These are phyloP conservation scores for Phytopythium vexans DNA, from an alignment of 352 stramenopile genomes.

Conservation along the genomic window DNA sequence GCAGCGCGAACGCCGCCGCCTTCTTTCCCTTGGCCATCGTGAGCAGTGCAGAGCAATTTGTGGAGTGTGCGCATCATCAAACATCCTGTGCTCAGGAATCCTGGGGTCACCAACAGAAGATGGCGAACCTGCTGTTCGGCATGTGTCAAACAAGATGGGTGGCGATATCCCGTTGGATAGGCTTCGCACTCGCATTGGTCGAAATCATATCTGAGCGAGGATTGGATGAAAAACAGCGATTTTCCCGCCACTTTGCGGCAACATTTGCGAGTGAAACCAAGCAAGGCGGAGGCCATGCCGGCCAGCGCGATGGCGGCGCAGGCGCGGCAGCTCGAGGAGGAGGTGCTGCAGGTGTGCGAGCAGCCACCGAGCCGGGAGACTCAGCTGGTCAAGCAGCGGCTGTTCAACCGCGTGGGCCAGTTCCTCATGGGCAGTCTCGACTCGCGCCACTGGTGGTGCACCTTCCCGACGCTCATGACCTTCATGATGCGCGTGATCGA, in stretches of 20 bases:
- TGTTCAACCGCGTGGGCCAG: constrained; percentile 75
- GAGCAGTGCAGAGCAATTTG: background rate
- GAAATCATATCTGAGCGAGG: too few species aligned
- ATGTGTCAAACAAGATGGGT: too few species aligned
- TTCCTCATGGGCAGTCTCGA: constrained; percentile 70
- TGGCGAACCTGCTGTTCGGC: too few species aligned
- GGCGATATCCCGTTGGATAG: too few species aligned
- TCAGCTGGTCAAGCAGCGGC: constrained; percentile 51
- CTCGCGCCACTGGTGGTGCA: constrained; percentile 77
- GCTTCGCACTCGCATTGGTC: too few species aligned
- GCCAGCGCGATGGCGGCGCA: constrained; percentile 23
- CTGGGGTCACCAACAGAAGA: too few species aligned
- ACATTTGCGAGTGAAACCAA: too few species aligned
- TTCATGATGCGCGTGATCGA: constrained; percentile 88
- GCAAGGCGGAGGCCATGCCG: constrained; percentile 2
- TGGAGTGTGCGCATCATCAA: too few species aligned
- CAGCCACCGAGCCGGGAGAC: constrained; percentile 24
- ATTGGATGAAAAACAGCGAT: too few species aligned
- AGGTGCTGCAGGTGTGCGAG: constrained; percentile 32
- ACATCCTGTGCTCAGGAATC: too few species aligned
- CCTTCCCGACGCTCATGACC: constrained; percentile 74
- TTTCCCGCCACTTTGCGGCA: too few species aligned
- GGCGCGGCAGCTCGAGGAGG: constrained; percentile 33
- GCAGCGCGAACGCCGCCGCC: constrained; percentile 42
- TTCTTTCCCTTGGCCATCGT: constrained; percentile 30